These are phyloP conservation scores for Taphrina pruni DNA, from an alignment of 1,139 yeast species.

Conservation along the genomic window DNA sequence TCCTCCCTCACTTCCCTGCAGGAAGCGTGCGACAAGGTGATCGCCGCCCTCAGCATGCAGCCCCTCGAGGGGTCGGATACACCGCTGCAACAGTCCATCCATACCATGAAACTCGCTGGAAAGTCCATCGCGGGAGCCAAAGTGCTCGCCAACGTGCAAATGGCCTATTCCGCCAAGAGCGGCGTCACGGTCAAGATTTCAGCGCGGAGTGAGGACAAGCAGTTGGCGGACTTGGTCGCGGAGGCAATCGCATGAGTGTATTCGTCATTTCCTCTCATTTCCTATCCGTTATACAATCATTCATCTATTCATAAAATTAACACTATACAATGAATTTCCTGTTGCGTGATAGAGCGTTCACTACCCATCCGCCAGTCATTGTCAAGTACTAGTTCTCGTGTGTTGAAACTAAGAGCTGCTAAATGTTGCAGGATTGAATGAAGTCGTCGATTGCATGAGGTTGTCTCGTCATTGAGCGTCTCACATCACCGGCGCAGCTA, in stretches of 20 bases:
- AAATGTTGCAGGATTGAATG: no score
- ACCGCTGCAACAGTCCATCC: conserved; percentile 68
- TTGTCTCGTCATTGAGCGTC: no score
- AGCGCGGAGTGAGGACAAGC: conserved; percentile 66
- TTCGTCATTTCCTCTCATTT: no score
- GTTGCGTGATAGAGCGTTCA: no score
- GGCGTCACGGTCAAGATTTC: conserved; percentile 80
- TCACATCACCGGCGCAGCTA: no score
- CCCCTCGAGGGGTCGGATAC: conserved; percentile 80
- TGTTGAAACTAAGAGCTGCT: no score
- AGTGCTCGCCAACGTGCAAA: conserved; percentile 70
- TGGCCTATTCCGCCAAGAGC: conserved; percentile 72
- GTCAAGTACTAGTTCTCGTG: no score
- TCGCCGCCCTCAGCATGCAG: conserved; percentile 61
- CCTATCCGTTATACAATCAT: no score
- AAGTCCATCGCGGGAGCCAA: conserved; percentile 65
- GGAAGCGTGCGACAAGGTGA: conserved; percentile 59
- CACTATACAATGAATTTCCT: no score
- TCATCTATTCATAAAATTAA: no score
- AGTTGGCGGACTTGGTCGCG: conserved; percentile 50
- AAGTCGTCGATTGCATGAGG: no score
- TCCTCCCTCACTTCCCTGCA: conserved; percentile 54
- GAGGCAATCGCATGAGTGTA: conserved; percentile 22
- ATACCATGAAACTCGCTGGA: conserved; percentile 81
- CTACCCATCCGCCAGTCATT: no score